These are phyloP conservation scores for Stentor coeruleus DNA, from an alignment of 73 alveolate genomes.

Conservation along the genomic window DNA sequence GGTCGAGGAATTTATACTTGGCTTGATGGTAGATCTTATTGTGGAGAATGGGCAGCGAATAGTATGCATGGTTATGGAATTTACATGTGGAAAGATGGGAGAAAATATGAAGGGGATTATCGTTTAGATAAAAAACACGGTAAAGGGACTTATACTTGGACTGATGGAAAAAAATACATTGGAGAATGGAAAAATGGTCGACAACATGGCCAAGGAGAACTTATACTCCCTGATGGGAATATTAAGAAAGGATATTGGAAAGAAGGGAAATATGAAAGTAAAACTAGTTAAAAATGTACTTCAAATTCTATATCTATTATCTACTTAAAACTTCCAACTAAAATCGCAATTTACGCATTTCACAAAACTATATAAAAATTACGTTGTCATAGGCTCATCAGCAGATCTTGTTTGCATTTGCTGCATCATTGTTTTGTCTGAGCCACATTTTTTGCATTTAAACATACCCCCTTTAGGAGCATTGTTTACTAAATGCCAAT, in stretches of 20 bases:
- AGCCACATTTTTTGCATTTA: conserved; percentile 72
- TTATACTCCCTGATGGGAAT: conserved; percentile 27
- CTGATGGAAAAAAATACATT: conserved; percentile 84
- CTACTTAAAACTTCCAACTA: conserved; percentile 55
- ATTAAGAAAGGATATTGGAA: not conserved
- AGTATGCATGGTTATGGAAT: conserved; percentile 87
- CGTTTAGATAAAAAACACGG: conserved; percentile 89
- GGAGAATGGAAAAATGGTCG: conserved; percentile 83
- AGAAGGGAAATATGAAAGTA: conserved; percentile 18
- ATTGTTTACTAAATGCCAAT: conserved; percentile 24
- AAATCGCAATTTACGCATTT: conserved; percentile 76
- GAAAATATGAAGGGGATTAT: conserved; percentile 93
- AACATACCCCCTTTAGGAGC: conserved; percentile 62
- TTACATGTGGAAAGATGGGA: conserved; percentile 95
- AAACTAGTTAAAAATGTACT: too few relatives aligned
- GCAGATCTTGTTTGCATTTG: conserved; percentile 88
- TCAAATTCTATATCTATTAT: too few relatives aligned
- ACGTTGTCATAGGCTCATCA: conserved; percentile 94
- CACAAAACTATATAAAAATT: conserved; percentile 46
- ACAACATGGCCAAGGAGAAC: conserved; percentile 75
- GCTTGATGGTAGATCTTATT: conserved; percentile 81
- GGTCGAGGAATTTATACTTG: conserved; percentile 84
- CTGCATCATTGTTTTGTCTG: conserved; percentile 55
- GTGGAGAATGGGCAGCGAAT: conserved; percentile 64
- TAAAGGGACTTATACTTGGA: conserved; percentile 87